Conservation (phyloP, 73 alveolate species). For the Paramecium sonneborni region DNA sequence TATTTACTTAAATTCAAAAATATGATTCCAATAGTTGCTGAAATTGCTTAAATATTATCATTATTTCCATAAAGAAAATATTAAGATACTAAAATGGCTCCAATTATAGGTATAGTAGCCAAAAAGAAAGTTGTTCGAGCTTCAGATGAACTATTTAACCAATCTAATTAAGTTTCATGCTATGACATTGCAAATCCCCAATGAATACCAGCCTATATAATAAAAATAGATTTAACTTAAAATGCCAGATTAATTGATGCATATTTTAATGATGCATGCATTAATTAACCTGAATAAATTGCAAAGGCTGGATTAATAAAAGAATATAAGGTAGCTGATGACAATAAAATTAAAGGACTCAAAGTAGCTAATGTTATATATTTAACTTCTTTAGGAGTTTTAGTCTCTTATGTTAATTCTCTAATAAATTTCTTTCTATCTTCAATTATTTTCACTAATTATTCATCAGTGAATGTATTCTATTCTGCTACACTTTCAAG, state of each 20-base stretch:
- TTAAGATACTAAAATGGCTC: background rate
- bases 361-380: constrained; percentile 17
- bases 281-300: background rate
- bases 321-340: background rate
- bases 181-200: constrained; percentile 42
- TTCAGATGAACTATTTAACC: constrained; percentile 31
- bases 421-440: constrained; percentile 28
- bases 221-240: background rate
- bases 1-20: background rate
- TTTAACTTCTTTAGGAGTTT: background rate
- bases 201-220: background rate
- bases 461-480: background rate
- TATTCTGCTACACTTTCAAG: constrained; percentile 29
- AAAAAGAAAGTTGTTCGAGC: background rate
- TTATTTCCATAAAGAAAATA: background rate
- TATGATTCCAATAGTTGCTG: background rate
- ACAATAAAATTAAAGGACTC: constrained; percentile 7
- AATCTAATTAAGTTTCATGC: constrained; percentile 23
- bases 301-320: background rate
- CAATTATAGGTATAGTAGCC: background rate
- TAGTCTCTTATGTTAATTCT: background rate
- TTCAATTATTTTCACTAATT: background rate
- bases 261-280: constrained; percentile 21
- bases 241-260: background rate
- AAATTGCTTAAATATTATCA: background rate